Conservation (phyloP, 805 yeast species). For the Spathaspora arborariae region DNA sequence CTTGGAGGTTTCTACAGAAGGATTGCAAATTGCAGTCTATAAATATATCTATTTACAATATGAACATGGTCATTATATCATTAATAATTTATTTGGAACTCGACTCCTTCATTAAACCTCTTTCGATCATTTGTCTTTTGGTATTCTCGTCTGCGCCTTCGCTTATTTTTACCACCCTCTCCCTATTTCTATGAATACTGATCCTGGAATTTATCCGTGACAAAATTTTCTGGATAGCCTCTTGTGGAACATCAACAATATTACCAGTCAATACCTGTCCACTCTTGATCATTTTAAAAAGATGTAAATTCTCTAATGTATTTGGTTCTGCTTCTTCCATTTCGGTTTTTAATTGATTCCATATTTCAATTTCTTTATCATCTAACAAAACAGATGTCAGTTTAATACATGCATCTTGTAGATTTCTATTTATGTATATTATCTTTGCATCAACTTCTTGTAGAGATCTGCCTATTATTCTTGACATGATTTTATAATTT, state of each 20-base stretch:
- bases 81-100: not conserved
- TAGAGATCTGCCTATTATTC: conserved; percentile 9
- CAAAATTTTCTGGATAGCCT: not conserved
- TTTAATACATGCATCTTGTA: not conserved
- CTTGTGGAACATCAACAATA: not conserved
- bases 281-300: not conserved
- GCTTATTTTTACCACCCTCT: conserved; percentile 8
- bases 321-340: not conserved
- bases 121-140: conserved; percentile 13
- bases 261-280: not conserved
- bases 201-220: conserved; percentile 2
- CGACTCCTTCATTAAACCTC: conserved; percentile 10
- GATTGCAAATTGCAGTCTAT: not conserved
- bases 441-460: conserved; percentile 14
- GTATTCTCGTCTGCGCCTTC: conserved; percentile 12
- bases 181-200: conserved; percentile 8
- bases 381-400: conserved; percentile 5
- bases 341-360: conserved; percentile 1
- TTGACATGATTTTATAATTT: conserved; percentile 14
- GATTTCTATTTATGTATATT: conserved; percentile 6
- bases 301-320: not conserved
- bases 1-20: too few species aligned
- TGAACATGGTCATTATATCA: not conserved
- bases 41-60: conserved; percentile 1
- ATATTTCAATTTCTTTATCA: conserved; percentile 5